Base-by-base conservation (phyloP, 306 rosid genomes). In the Cicer yamashitae region DNA sequence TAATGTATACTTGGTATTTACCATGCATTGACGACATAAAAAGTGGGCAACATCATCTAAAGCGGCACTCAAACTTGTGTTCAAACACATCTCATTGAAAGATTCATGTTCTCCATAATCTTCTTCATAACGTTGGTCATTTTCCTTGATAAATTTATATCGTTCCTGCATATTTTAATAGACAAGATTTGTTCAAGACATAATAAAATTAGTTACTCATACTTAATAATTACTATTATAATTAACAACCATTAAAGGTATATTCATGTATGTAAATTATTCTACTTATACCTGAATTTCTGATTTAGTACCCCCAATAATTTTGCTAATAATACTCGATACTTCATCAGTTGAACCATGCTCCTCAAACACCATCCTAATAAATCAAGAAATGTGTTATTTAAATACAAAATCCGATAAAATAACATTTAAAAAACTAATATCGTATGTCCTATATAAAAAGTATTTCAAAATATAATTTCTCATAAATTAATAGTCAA, bases 21-120 rank as follows among this genome's bases (percentile, higher is more conserved):
- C 98, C 81, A 86, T 74, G 85, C 98, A 93, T 37, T 83, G 94
- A 11, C 94, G 92, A 69, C 97, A 93, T 46, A 91, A 89, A 77
- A 91, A 87, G 76, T 83, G 85, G 59, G 88, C 93, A 7, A 93
- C 88, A 84, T 86, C 78, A 81, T 86, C 97, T 76, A 86, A 73
- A 51, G 90, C 80, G 10, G 73, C 80, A 77, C 87, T 75, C 52
- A 91, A 84, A 79, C 86, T 88, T 86, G 87, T 87, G 67, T 91
- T 84, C 73, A 88, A 70, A 66, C 77, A 82, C 75, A 79, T 73
- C 76, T 87, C 91, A 54, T 38, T 76, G 71, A 8, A 53, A 43
- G 86, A 76, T 57, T 63, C 81, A 58, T 60, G 25, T 67, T 74
- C 81, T 70, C 78, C 81, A 78, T 68, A 65, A 78, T 69, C 82